phyloP scores from a whole-genome alignment of 2,329 filamentous ascomycete species.

The Didymosphaeria variabile region DNA sequence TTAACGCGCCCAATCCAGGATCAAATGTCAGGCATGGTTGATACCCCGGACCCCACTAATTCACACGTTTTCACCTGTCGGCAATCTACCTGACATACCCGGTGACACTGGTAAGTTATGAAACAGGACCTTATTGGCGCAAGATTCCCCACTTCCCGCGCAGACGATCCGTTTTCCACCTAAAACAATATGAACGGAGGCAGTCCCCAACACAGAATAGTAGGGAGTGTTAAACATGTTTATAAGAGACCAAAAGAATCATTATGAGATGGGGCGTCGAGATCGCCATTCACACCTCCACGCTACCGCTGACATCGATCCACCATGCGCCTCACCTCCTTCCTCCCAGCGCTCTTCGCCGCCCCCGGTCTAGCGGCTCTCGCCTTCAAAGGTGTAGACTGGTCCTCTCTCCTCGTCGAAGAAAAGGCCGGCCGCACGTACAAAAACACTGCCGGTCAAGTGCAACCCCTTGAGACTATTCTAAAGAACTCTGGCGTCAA shows the following conservation, averaged over 20 bases:
- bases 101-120: not conserved
- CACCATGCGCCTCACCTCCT: constrained; percentile 39
- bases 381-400: constrained; percentile 73
- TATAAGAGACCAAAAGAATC: not conserved
- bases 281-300: not conserved
- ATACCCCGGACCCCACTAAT: constrained; percentile 3
- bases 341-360: constrained; percentile 33
- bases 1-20: constrained; percentile 12
- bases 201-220: not conserved
- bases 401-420: constrained; percentile 72
- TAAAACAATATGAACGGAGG: constrained; percentile 8
- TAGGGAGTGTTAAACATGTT: not conserved
- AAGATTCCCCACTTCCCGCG: not conserved
- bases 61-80: not conserved
- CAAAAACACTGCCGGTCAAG: constrained; percentile 63
- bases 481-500: constrained; percentile 70
- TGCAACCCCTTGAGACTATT: constrained; percentile 69
- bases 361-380: constrained; percentile 57
- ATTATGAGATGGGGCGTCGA: not conserved
- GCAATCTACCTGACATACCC: constrained; percentile 8
- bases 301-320: not conserved
- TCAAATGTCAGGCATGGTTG: not conserved
- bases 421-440: constrained; percentile 70
- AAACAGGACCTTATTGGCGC: constrained; percentile 8
- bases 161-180: constrained; percentile 9